These are phyloP conservation scores for Solanum hybrid DNA, from an alignment of 305 asterid genomes.

Conservation along the genomic window DNA sequence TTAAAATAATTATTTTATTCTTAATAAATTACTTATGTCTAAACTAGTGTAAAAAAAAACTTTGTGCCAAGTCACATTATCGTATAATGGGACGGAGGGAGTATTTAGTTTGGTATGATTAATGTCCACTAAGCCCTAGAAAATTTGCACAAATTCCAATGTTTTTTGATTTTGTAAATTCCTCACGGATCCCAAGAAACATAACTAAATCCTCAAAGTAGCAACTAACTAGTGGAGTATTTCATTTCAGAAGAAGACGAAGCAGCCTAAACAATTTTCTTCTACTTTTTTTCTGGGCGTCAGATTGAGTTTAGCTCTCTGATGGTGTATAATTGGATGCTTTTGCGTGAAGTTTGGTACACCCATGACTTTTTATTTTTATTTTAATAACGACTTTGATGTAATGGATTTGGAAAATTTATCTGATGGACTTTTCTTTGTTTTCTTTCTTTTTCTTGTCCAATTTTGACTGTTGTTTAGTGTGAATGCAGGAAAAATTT, in stretches of 20 bases:
- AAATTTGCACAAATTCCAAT: neutral
- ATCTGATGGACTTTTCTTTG: neutral
- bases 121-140: neutral
- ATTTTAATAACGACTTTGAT: slow-evolving; percentile 29
- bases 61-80: accelerated
- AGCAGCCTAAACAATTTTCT: neutral
- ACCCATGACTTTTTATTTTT: slow-evolving; percentile 7
- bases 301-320: neutral
- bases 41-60: too few species aligned
- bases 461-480: neutral
- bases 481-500: neutral
- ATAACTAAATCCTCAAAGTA: neutral
- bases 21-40: too few species aligned
- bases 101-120: neutral
- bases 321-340: slow-evolving; percentile 20
- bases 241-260: neutral
- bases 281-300: neutral
- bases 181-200: neutral
- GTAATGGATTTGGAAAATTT: slow-evolving; percentile 10
- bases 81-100: neutral
- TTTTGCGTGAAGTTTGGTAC: slow-evolving; percentile 39
- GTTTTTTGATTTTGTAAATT: neutral
- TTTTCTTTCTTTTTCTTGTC: neutral
- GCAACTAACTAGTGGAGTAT: neutral
- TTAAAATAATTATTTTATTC: too few species aligned